These are phyloP conservation scores for Penicillium desertorum DNA, from an alignment of 495 filamentous ascomycete species.

Conservation along the genomic window DNA sequence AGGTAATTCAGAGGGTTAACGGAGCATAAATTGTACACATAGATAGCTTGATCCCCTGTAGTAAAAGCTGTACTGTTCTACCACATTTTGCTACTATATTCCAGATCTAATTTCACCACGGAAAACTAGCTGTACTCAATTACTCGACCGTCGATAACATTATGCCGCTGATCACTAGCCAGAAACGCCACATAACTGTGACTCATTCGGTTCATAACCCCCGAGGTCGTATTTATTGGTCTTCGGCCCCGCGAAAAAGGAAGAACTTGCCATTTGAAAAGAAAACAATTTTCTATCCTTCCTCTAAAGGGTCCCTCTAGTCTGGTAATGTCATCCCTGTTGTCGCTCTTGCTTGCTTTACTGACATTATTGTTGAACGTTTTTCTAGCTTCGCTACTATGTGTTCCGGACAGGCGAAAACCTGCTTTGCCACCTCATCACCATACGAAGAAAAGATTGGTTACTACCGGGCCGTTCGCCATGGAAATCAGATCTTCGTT, in stretches of 20 bases:
- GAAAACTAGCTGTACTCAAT: too few species aligned
- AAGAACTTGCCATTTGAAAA: not conserved
- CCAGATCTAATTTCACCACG: too few species aligned
- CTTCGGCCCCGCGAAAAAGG: not conserved
- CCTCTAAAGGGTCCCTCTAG: not conserved
- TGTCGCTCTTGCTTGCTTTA: not conserved
- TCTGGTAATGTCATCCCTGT: not conserved
- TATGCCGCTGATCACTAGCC: not conserved
- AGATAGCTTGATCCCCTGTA: too few species aligned
- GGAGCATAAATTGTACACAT: too few species aligned
- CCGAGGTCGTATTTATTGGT: not conserved
- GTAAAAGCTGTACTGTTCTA: too few species aligned
- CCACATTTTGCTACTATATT: too few species aligned
- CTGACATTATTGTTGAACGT: not conserved
- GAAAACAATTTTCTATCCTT: not conserved
- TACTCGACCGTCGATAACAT: too few species aligned
- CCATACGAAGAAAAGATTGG: conserved; percentile 47
- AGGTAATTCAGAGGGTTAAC: too few species aligned
- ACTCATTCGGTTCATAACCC: not conserved
- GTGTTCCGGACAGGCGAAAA: conserved; percentile 12
- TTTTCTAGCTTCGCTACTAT: not conserved
- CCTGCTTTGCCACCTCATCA: conserved; percentile 35
- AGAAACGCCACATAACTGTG: not conserved
- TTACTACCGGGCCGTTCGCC: conserved; percentile 49
- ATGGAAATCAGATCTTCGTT: conserved; percentile 45